Conservation (phyloP, 495 filamentous ascomycete species). For the Aspergillus ellipticus region DNA sequence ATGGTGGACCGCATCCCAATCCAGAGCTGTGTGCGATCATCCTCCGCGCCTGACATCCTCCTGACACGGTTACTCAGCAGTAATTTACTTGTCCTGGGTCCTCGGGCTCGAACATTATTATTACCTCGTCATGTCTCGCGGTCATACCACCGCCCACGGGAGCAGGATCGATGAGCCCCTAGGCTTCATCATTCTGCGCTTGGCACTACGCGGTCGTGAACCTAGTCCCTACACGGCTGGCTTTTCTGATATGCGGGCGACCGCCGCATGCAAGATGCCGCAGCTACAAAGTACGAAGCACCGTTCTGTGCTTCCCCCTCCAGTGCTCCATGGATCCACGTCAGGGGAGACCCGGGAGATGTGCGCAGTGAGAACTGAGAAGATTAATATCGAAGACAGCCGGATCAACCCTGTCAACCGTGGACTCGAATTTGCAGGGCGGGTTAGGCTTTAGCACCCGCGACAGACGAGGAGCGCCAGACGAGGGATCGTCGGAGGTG, state of each 20-base stretch:
- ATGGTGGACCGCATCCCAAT: neutral
- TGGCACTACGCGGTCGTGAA: neutral
- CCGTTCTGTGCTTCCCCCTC: neutral
- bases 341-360: neutral
- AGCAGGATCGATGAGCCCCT: neutral
- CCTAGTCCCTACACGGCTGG: neutral
- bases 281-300: neutral
- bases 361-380: neutral
- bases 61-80: neutral
- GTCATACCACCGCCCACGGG: neutral
- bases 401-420: too few relatives aligned
- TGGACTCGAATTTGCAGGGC: too few relatives aligned
- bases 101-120: too few relatives aligned
- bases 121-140: neutral
- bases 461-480: too few relatives aligned
- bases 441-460: too few relatives aligned
- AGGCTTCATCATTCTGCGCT: neutral
- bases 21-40: neutral
- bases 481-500: too few relatives aligned
- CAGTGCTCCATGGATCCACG: neutral
- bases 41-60: neutral
- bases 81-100: neutral
- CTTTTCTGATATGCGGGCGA: neutral
- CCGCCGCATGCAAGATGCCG: neutral
- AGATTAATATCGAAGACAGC: too few relatives aligned